These are phyloP conservation scores for Termitomyces sp. DNA, from an alignment of 768 basidiomycete genomes.

Conservation along the genomic window DNA sequence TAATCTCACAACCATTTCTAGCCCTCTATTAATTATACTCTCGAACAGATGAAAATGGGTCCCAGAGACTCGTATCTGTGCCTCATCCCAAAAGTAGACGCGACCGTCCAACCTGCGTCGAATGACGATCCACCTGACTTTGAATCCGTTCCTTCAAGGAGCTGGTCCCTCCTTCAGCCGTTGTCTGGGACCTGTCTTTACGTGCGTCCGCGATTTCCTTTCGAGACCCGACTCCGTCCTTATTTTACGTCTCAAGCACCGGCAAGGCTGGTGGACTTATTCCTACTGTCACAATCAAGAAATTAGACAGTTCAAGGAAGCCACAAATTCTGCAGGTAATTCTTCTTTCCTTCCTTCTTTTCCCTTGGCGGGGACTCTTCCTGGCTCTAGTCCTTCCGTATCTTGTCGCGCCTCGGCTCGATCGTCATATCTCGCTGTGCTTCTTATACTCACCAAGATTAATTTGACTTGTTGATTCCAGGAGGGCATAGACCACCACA, in stretches of 20 bases:
- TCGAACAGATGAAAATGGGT: constrained; percentile 75
- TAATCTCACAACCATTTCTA: constrained; percentile 10
- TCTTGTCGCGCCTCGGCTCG: constrained; percentile 4
- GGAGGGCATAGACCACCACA: constrained; percentile 72
- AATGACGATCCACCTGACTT: constrained; percentile 47
- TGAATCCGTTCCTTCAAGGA: constrained; percentile 63
- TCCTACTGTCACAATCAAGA: constrained; percentile 93
- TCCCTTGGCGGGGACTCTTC: constrained; percentile 4
- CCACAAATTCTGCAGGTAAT: constrained; percentile 62
- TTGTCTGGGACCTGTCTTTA: constrained; percentile 80
- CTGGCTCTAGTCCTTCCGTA: constrained; percentile 2
- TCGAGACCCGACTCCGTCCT: constrained; percentile 20
- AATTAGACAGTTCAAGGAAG: constrained; percentile 94
- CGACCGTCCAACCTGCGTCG: constrained; percentile 33
- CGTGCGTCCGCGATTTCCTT: constrained; percentile 42
- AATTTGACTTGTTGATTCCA: constrained; percentile 22
- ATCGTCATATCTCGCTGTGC: constrained; percentile 2
- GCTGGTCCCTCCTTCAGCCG: constrained; percentile 80
- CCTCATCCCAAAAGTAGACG: constrained; percentile 63
- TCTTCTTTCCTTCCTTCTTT: constrained; percentile 16
- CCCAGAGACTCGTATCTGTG: constrained; percentile 68
- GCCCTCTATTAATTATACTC: constrained; percentile 36
- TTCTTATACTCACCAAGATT: constrained; percentile 4
- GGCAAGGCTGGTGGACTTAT: constrained; percentile 96
- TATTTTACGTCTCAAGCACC: constrained; percentile 49